Conservation (phyloP, 768 basidiomycete genomes). For the Leucogyrophana mollusca region DNA sequence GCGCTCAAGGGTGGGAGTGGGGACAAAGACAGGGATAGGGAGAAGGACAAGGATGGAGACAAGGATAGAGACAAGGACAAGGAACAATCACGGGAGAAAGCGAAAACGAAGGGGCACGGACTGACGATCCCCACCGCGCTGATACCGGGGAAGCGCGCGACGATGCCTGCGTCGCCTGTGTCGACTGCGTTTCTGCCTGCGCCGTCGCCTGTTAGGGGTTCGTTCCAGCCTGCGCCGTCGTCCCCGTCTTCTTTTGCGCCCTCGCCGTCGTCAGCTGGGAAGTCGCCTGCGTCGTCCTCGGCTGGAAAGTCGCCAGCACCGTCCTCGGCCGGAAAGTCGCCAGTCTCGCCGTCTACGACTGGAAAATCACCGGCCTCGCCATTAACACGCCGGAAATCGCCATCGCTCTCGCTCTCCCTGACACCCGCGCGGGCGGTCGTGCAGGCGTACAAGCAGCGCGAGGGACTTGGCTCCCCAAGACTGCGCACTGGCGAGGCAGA, state of each 20-base stretch:
- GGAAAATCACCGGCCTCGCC: too few relatives aligned
- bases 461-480: conserved; percentile 20
- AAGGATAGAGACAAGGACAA: too few relatives aligned
- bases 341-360: too few relatives aligned
- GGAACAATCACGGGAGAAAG: background rate
- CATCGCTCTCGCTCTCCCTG: conserved; percentile 16
- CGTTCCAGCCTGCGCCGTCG: background rate
- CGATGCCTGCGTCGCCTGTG: background rate
- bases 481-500: conserved; percentile 6
- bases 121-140: background rate
- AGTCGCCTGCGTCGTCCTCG: too few relatives aligned
- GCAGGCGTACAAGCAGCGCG: conserved; percentile 48
- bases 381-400: too few relatives aligned
- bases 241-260: background rate
- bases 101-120: background rate
- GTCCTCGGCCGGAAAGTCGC: too few relatives aligned
- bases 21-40: too few relatives aligned
- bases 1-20: conserved; percentile 10
- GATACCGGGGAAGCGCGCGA: background rate
- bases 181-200: background rate
- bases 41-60: too few relatives aligned
- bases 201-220: too few relatives aligned
- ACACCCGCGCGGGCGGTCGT: conserved; percentile 48
- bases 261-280: background rate
- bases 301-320: too few relatives aligned